A percentile compares a stretch with the other conserved stretches of the same genome.
Conservation (phyloP, 345 rosid species). For the Stellera chamaejasme region DNA sequence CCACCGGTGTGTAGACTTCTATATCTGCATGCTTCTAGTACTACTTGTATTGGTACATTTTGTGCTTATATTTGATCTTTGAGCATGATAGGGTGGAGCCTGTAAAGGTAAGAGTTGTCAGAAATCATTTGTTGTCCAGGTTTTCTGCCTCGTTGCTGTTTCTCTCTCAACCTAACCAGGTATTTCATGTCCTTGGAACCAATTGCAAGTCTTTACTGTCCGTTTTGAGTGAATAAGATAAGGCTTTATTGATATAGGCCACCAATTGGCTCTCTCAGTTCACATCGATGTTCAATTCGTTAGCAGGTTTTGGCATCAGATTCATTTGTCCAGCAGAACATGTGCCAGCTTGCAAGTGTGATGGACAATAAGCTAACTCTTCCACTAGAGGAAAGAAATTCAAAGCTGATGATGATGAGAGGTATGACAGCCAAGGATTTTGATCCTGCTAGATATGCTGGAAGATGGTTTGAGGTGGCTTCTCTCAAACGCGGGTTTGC, state of each 20-base stretch:
- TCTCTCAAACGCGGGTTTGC: constrained; percentile 94
- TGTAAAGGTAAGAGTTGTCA: constrained; percentile 27
- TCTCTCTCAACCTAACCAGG: constrained; percentile 62
- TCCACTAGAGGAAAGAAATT: constrained; percentile 40
- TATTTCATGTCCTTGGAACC: constrained; percentile 17
- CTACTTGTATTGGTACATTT: background rate
- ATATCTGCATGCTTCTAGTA: background rate
- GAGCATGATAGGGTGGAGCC: constrained; percentile 23
- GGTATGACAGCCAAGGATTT: constrained; percentile 85
- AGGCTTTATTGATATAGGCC: background rate
- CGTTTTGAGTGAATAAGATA: background rate
- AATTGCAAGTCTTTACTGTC: background rate
- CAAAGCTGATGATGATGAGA: constrained; percentile 82
- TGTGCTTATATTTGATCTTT: background rate
- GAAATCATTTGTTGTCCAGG: constrained; percentile 37
- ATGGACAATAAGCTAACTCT: constrained; percentile 33
- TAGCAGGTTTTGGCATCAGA: constrained; percentile 60
- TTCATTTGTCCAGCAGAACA: constrained; percentile 21
- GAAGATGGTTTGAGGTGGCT: constrained; percentile 99
- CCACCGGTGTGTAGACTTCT: no score
- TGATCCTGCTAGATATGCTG: constrained; percentile 80
- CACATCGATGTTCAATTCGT: constrained; percentile 4
- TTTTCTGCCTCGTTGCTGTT: constrained; percentile 53
- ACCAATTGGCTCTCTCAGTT: constrained; percentile 1
- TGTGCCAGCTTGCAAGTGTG: constrained; percentile 60